phyloP scores from a whole-genome alignment of 331 rosid genomes.

The Telfairia occidentalis region DNA sequence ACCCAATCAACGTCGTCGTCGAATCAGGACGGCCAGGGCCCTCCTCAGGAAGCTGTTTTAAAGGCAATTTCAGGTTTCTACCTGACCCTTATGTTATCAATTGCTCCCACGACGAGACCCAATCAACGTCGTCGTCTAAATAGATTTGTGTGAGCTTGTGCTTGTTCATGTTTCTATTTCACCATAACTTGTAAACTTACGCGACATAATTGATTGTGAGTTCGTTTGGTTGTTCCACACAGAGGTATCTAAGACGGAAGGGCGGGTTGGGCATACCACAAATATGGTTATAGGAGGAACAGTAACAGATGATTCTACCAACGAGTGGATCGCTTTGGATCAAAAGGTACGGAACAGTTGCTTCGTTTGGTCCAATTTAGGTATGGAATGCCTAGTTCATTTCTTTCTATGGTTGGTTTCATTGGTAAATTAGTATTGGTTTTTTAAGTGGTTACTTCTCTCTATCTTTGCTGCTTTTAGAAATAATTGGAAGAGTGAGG shows the following conservation, averaged over 20 bases:
- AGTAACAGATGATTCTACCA: slow-evolving; percentile 72
- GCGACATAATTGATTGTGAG: neutral
- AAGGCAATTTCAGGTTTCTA: slow-evolving; percentile 85
- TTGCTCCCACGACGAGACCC: slow-evolving; percentile 40
- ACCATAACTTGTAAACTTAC: neutral
- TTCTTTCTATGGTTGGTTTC: neutral
- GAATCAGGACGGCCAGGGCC: slow-evolving; percentile 70
- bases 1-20: slow-evolving; percentile 26
- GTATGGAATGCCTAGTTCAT: neutral
- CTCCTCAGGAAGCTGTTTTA: slow-evolving; percentile 86
- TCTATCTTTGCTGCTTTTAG: neutral
- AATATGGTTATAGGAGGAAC: slow-evolving; percentile 96
- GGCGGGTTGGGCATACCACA: slow-evolving; percentile 96
- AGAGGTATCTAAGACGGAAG: slow-evolving; percentile 97
- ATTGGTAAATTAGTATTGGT: neutral
- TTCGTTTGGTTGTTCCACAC: neutral
- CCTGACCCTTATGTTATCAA: neutral
- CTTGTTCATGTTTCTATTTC: neutral
- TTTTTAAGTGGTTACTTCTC: neutral
- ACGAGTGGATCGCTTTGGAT: slow-evolving; percentile 88
- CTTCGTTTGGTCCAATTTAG: neutral
- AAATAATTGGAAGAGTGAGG: neutral
- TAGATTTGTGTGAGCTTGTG: neutral
- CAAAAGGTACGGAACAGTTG: slow-evolving; percentile 46
- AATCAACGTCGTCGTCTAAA: slow-evolving; percentile 26